Evolutionary conservation across 768 basidiomycete species (phyloP), one percentile per base, ranked within the genome.

Genomic region (Pisolithus tinctorius): DNA sequence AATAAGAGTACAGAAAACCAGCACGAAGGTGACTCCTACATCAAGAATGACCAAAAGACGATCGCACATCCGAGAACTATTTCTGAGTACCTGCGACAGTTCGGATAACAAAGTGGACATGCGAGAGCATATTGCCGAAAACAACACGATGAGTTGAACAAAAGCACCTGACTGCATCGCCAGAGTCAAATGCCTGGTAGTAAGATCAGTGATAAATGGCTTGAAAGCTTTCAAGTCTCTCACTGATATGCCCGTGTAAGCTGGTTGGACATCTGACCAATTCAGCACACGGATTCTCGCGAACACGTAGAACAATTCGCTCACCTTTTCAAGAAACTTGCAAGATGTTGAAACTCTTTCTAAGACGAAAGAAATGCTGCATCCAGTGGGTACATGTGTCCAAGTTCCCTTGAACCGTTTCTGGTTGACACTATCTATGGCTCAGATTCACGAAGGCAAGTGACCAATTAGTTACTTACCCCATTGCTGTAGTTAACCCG

Each of bases 81-180:
- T 57, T n/a, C 66, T 58, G 4, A 80, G 58, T 38, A 64, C 65
- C 8, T 75, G 71, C 2, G 62, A 58, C 1, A 84, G 54, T 54
- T 82, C 80, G 36, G 64, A 58, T 23, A 74, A 61, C 29, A 85
- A 60, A 4, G 64, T 59, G 25, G 68, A 69, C 61, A 87, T 64
- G 51, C 88, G 76, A 3, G 84, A 84, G 41, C 76, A 68, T 37
- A 87, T 75, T 11, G 81, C 85, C 23, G 74, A 70, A 39, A 90
- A 71, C 4, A 79, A 69, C 43, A 92, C 60, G n/a, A 83, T 66
- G 14, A 87, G 62, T 54, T 85, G 84, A 11, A 86, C 70, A 59
- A 92, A 92, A 16, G 86, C 82, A 16, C 83, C 86, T 1, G 80
- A 76, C 61, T 84, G 85, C 74, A 91, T 78, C 31, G 79, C 77